Base-by-base conservation (phyloP, 139 green algal genomes). In the Chlamydomonas sp. region DNA sequence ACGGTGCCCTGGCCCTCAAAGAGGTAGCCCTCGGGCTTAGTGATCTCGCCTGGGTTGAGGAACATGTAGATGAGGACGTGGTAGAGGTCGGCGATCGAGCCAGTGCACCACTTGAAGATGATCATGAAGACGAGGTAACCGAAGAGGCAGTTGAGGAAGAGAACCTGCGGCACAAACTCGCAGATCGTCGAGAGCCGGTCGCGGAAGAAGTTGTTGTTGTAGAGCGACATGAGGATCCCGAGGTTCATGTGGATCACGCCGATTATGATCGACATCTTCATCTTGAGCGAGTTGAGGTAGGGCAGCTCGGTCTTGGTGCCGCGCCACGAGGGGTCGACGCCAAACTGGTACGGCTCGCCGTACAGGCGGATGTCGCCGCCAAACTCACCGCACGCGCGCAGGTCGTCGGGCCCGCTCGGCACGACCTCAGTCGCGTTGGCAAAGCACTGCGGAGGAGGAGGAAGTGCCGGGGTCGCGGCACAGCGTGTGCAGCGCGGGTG, bases 61-160 rank as follows among this genome's bases (percentile, higher is more conserved):
- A 98, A 98, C 93, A 98, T 97, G 87, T 96, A 92, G 83, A 98
- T 98, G 80, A 98, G 89, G 60, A 96, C 84, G 69, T 95, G 89
- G 79, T 98, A 98, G 48, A 98, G 84, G 79, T 98, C 93, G 5
- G 26, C 29, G 5, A 10, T 37, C 16, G 29, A 39, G 43, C 87
- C 88, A 24, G 85, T 85, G 34, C 84, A 50, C 80, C 80, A 85
- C 80, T 98, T 98, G 79, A 88, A 69, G 28, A 97, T 70, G 71
- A 98, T 97, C 39, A 96, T 77, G 38, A 97, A 68, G 70, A 69
- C 88, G 22, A 98, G 88, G 83, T 98, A 98, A 58, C 93, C 93
- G 75, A 98, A 98, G n/a, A 97, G 72, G 33, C 57, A 72, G 74
- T 91, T 94, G 35, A 98, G 84, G 83, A 98, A 98, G 57, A 98